Evolutionary conservation across 768 basidiomycete genomes (phyloP).

Genomic region (Daedaleopsis sinensis): DNA sequence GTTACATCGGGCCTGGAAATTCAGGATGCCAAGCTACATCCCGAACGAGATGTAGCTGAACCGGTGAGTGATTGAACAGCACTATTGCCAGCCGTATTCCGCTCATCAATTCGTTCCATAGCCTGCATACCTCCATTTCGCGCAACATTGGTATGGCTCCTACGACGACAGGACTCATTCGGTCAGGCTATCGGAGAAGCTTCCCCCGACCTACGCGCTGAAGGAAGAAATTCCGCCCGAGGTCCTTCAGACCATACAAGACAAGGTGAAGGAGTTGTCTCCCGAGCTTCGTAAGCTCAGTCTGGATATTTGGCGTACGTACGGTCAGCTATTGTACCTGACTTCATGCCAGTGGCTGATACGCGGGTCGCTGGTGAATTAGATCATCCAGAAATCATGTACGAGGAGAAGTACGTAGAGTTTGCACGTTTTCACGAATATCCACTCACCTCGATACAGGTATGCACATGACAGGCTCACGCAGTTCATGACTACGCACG

Average conservation of each 20-base stretch:
- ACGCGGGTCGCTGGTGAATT: conserved; percentile 1
- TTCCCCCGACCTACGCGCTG: conserved; percentile 27
- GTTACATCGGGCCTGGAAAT: too few species aligned
- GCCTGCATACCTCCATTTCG: conserved; percentile 13
- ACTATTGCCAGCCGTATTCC: background rate
- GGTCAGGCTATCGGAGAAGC: background rate
- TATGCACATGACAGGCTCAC: conserved; percentile 74
- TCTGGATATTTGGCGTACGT: conserved; percentile 70
- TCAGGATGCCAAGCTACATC: too few species aligned
- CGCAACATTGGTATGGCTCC: conserved; percentile 12
- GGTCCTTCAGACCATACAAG: conserved; percentile 56
- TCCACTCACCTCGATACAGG: conserved; percentile 39
- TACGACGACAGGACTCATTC: background rate
- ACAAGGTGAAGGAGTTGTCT: conserved; percentile 52
- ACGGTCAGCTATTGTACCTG: background rate
- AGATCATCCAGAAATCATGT: conserved; percentile 24
- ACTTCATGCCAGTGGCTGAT: background rate
- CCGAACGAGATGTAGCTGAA: background rate
- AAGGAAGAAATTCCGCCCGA: conserved; percentile 30
- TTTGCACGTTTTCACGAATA: background rate
- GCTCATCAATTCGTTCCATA: background rate
- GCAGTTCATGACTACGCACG: conserved; percentile 64
- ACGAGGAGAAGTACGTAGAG: conserved; percentile 15
- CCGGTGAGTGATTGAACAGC: background rate
- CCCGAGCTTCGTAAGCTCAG: conserved; percentile 63